Evolutionary conservation across 1,139 yeast species (phyloP), one percentile per base, ranked within the genome.

Genomic region (Taphrina betulina): DNA sequence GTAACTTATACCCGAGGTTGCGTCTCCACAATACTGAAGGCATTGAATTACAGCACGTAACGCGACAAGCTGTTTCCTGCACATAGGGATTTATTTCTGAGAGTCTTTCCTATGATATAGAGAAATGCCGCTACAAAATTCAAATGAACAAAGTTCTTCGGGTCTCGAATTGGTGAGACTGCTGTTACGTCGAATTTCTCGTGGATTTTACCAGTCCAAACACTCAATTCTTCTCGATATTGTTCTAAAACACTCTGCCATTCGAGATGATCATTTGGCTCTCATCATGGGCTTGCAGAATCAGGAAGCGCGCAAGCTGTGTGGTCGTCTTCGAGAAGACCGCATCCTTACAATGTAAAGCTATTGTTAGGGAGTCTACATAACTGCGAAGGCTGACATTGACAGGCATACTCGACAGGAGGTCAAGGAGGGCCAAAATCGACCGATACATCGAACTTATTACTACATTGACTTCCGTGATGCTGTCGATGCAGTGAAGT

Each of bases 401-500:
- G 14, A 31, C 22, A 61, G 65, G 24, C 60, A 60, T 22, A 55
- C 61, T 22, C 62, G 19, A 73, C 75, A 29, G 5, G 64, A 89
- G 68, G 83, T 87, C 69, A 96, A 88, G 69, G 95, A 85, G 59
- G 86, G 83, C 45, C 77, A 79, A 4, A 85, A 78, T 63, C 76
- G 95, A 60, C 79, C 85, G 57, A 75, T 77, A 41, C 79, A 86
- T 19, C 77, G 90, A 66, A 85, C 94, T 0, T 92, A 89, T 68
- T 92, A 83, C 70, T 92, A 79, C 68, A 83, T 92, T 58, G 96
- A 88, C 66, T 82, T 80, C 67, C 88, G 96, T 1, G 95, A 89
- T 67, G 95, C 97, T 1, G 86, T 94, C 45, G 98, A 92, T 71
- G 82, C 96, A 14, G 82, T 92, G 67, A 92, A 94, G 70, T 94